Evolutionary conservation across 2,329 filamentous ascomycete genomes (phyloP).

Genomic region (Paraphoma sp.): DNA sequence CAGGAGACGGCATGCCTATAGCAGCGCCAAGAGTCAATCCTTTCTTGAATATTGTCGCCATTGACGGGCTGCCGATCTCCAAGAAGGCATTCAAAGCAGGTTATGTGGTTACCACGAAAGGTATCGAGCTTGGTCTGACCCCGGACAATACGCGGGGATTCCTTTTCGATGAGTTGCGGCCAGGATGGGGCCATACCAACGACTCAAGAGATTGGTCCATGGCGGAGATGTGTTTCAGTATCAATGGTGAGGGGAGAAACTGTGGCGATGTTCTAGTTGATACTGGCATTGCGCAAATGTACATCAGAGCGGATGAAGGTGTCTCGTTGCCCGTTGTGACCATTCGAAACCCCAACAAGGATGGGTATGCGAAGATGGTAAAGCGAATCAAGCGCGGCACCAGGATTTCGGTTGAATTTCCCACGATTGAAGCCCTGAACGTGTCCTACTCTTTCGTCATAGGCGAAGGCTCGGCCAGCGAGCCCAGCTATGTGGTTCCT

Average conservation of each 20-base stretch:
- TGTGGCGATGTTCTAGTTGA: conserved; percentile 40
- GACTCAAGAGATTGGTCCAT: conserved; percentile 45
- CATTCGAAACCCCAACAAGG: conserved; percentile 39
- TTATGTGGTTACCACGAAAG: conserved; percentile 38
- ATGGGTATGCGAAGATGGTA: conserved; percentile 32
- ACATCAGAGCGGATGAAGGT: conserved; percentile 36
- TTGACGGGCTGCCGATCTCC: conserved; percentile 26
- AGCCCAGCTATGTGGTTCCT: conserved; percentile 38
- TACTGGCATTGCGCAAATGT: conserved; percentile 46
- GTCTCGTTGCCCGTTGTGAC: conserved; percentile 35
- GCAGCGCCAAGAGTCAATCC: conserved; percentile 40
- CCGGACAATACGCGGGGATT: conserved; percentile 25
- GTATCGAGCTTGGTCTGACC: conserved; percentile 40
- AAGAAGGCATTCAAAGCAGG: conserved; percentile 23
- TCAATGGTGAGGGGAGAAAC: conserved; percentile 26
- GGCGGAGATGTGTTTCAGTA: conserved; percentile 38
- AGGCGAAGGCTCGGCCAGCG: conserved; percentile 29
- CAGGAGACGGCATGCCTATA: conserved; percentile 36
- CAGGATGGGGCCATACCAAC: conserved; percentile 32
- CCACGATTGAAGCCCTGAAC: conserved; percentile 16
- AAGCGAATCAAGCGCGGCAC: conserved; percentile 41
- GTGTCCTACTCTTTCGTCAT: conserved; percentile 36
- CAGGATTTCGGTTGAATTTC: conserved; percentile 34
- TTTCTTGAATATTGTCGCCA: conserved; percentile 42
- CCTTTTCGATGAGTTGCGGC: conserved; percentile 30